Evolutionary conservation across 768 basidiomycete species (phyloP).

Genomic region (Kwoniella pini): DNA sequence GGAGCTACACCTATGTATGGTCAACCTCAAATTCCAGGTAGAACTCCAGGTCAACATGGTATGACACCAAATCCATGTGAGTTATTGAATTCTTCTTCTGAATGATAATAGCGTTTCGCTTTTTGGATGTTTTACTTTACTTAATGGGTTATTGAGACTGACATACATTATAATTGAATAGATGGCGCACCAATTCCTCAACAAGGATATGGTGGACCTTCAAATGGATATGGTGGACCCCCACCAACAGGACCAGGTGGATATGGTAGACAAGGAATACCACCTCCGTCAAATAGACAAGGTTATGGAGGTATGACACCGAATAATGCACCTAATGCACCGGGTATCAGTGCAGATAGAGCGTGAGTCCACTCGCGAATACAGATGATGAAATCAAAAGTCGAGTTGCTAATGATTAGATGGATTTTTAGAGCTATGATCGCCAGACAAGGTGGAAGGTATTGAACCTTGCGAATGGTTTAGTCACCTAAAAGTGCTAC

Average conservation of each 20-base stretch:
- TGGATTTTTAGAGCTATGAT: slow-evolving; percentile 38
- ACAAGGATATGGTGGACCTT: slow-evolving; percentile 17
- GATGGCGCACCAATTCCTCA: slow-evolving; percentile 15
- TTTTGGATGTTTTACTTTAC: not conserved
- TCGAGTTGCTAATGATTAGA: too few relatives aligned
- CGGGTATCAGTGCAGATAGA: slow-evolving; percentile 47
- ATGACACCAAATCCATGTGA: slow-evolving; percentile 48
- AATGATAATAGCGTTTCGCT: not conserved
- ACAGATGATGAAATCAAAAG: too few relatives aligned
- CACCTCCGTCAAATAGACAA: not conserved
- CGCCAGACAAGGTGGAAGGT: slow-evolving; percentile 37
- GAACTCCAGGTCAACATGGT: slow-evolving; percentile 35
- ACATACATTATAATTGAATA: not conserved
- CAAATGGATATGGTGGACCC: slow-evolving; percentile 5
- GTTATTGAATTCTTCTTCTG: slow-evolving; percentile 15
- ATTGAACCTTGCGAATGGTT: not conserved
- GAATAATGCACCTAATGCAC: slow-evolving; percentile 2
- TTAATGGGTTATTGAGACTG: not conserved
- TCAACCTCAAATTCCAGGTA: slow-evolving; percentile 9
- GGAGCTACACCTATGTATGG: slow-evolving; percentile 35
- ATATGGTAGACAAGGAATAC: not conserved
- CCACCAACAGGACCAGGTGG: not conserved
- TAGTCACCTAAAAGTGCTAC: too few relatives aligned
- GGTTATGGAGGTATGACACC: slow-evolving; percentile 23
- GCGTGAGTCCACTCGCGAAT: slow-evolving; percentile 49